A percentile compares a stretch with the other conserved stretches of the same genome.
phyloP scores from a whole-genome alignment of 345 rosid genomes.

The Aquilaria yunnanensis region DNA sequence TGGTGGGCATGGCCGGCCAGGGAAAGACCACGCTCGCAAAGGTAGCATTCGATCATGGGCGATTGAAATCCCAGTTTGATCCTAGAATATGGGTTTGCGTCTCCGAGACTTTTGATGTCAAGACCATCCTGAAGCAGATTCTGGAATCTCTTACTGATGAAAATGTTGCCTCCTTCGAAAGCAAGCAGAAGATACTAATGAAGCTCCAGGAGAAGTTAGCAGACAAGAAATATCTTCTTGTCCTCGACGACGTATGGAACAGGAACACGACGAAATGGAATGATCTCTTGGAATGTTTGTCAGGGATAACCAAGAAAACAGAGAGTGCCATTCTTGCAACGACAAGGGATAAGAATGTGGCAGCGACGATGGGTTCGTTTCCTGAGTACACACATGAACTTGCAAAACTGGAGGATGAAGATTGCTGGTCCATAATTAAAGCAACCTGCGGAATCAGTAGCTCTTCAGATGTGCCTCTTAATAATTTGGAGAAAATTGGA shows the following conservation, averaged over 20 bases:
- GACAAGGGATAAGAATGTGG: constrained; percentile 6
- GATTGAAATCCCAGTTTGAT: constrained; percentile 1
- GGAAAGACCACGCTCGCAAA: constrained; percentile 23
- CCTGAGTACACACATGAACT: background rate
- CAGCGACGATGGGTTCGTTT: background rate
- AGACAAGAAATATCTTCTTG: constrained; percentile 9
- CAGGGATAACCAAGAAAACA: background rate
- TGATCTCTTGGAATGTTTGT: constrained; percentile 6
- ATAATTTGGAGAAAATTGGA: background rate
- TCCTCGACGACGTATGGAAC: constrained; percentile 19
- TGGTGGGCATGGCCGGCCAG: constrained; percentile 23
- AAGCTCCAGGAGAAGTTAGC: background rate
- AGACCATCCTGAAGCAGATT: constrained; percentile 8
- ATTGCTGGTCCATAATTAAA: constrained; percentile 16
- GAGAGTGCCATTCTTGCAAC: constrained; percentile 15
- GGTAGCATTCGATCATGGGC: background rate
- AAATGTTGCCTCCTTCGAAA: background rate
- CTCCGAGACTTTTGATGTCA: constrained; percentile 2
- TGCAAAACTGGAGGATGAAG: background rate
- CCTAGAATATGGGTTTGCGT: constrained; percentile 12
- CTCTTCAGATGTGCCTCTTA: too few species aligned
- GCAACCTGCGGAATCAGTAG: background rate
- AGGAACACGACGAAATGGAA: background rate
- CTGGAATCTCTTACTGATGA: constrained; percentile 1
- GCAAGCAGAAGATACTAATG: background rate